A percentile compares a stretch with the other conserved stretches of the same genome.
These are phyloP conservation scores for Acanthamoeba lenticulata DNA, from an alignment of 208 protist species.

Conservation along the genomic window DNA sequence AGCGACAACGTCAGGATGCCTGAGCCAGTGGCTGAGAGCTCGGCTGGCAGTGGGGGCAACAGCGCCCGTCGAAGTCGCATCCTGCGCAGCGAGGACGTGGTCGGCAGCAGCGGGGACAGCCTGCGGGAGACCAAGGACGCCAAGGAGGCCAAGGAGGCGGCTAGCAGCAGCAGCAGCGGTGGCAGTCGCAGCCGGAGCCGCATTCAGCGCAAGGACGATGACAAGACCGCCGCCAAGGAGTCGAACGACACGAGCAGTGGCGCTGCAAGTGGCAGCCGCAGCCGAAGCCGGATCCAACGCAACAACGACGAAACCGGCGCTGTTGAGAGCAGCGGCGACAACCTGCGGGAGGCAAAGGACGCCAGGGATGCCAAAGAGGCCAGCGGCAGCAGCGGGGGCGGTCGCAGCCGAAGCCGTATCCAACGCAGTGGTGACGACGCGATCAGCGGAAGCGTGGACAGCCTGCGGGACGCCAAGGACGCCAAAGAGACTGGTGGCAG, in stretches of 20 bases:
- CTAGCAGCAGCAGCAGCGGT: background rate
- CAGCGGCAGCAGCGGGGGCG: background rate
- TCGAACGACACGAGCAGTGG: too few species aligned
- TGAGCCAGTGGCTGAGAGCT: background rate
- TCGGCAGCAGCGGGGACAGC: too few species aligned
- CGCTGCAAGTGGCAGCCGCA: too few species aligned
- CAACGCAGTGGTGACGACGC: too few species aligned
- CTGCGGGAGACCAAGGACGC: background rate
- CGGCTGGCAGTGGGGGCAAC: background rate
- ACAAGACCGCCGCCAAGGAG: background rate
- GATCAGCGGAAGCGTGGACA: background rate
- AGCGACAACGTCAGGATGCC: background rate
- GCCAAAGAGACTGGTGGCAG: too few species aligned
- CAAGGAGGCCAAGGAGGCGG: background rate
- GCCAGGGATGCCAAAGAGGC: too few species aligned
- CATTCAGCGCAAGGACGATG: too few species aligned
- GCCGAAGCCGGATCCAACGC: too few species aligned
- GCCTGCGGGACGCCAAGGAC: background rate
- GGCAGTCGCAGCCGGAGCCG: too few species aligned
- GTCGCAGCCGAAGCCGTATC: background rate
- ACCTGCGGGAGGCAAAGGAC: background rate
- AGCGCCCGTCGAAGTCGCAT: background rate
- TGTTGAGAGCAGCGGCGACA: background rate
- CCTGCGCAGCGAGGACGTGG: too few species aligned
- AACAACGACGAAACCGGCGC: too few species aligned